Evolutionary conservation across 164 flowering plant species (phyloP).

Genomic region (Echeveria elegans): DNA sequence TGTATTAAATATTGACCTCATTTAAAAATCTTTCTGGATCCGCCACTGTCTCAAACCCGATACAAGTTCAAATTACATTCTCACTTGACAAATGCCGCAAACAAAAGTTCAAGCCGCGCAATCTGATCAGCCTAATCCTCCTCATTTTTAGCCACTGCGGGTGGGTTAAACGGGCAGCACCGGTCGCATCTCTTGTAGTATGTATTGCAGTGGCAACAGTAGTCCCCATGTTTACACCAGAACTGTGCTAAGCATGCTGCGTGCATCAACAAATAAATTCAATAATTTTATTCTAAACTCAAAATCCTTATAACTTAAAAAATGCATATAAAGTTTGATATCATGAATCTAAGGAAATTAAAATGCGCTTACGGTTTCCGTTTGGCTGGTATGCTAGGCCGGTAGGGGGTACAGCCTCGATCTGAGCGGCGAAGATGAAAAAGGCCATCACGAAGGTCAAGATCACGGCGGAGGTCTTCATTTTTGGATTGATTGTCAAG

Average conservation of each 20-base stretch:
- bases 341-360: too few species aligned
- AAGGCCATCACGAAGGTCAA: background rate
- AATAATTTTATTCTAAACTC: background rate
- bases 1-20: too few species aligned
- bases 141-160: background rate
- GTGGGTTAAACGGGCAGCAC: conserved; percentile 3
- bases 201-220: background rate
- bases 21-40: too few species aligned
- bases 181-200: background rate
- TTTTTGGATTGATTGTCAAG: background rate
- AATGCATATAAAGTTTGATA: too few species aligned
- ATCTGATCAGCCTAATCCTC: background rate
- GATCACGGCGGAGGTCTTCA: background rate
- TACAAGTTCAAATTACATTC: too few species aligned
- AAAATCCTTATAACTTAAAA: too few species aligned
- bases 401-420: background rate
- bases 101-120: background rate
- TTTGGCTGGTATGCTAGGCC: background rate
- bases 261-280: background rate
- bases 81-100: background rate
- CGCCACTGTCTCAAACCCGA: too few species aligned
- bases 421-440: background rate
- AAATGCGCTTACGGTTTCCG: background rate
- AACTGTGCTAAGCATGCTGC: background rate
- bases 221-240: background rate